Evolutionary conservation across 106 monocot species (phyloP).

Genomic region (Phalaenopsis aphrodite): DNA sequence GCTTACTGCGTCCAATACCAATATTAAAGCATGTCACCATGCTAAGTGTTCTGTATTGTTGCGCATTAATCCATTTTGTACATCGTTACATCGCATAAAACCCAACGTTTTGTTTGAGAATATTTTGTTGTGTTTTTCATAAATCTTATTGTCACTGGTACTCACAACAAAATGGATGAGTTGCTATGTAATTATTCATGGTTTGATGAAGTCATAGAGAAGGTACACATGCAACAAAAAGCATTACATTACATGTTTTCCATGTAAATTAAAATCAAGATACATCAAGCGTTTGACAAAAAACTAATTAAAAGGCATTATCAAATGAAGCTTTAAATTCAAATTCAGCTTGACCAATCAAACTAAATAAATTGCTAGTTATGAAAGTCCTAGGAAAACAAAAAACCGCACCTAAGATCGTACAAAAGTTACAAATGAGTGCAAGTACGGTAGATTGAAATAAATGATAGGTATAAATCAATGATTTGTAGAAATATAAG

Average conservation of each 20-base stretch:
- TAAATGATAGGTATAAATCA: background rate
- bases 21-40: no score
- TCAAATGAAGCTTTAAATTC: background rate
- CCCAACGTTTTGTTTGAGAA: no score
- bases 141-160: background rate
- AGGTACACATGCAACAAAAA: background rate
- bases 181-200: background rate
- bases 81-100: no score
- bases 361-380: background rate
- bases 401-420: background rate
- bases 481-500: background rate
- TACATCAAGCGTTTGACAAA: background rate
- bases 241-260: background rate
- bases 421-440: background rate
- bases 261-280: background rate
- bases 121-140: no score
- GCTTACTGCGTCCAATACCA: no score
- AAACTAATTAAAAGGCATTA: background rate
- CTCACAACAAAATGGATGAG: background rate
- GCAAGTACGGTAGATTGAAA: background rate
- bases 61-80: no score
- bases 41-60: no score
- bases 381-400: background rate
- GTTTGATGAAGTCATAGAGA: background rate
- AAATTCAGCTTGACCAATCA: background rate